These are phyloP conservation scores for Turritis glabra DNA, from an alignment of 345 rosid genomes.

Conservation along the genomic window DNA sequence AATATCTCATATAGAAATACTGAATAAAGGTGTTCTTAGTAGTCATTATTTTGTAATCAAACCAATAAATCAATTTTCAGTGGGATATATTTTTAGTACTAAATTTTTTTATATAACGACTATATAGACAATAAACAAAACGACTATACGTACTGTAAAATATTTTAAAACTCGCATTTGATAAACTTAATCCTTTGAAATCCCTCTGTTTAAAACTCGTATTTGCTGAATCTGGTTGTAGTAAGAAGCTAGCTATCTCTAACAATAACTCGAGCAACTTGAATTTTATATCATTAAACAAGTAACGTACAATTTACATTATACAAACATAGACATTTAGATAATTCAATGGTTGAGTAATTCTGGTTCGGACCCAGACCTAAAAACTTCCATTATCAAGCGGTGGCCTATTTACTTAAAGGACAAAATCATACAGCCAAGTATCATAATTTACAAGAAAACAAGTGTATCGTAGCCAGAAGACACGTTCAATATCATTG, in stretches of 20 bases:
- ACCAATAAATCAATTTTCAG: too few relatives aligned
- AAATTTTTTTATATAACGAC: too few relatives aligned
- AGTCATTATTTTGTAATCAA: too few relatives aligned
- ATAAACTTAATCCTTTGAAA: not conserved
- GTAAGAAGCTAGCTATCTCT: not conserved
- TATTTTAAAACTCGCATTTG: too few relatives aligned
- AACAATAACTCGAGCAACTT: not conserved
- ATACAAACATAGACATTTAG: not conserved
- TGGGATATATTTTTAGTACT: too few relatives aligned
- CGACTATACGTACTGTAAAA: too few relatives aligned
- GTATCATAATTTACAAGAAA: constrained; percentile 32
- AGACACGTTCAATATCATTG: constrained; percentile 31
- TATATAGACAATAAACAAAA: too few relatives aligned
- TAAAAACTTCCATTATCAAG: not conserved
- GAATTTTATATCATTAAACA: not conserved
- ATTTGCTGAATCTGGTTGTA: not conserved
- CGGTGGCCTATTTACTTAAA: not conserved
- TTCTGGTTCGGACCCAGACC: not conserved
- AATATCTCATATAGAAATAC: too few relatives aligned
- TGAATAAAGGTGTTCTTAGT: too few relatives aligned
- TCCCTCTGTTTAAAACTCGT: not conserved
- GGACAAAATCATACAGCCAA: constrained; percentile 17
- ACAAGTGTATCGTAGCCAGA: constrained; percentile 30
- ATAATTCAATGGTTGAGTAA: not conserved
- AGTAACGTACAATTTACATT: not conserved